Evolutionary conservation across 2,329 filamentous ascomycete genomes (phyloP).

Genomic region (Graphiopsis chlorocephala): DNA sequence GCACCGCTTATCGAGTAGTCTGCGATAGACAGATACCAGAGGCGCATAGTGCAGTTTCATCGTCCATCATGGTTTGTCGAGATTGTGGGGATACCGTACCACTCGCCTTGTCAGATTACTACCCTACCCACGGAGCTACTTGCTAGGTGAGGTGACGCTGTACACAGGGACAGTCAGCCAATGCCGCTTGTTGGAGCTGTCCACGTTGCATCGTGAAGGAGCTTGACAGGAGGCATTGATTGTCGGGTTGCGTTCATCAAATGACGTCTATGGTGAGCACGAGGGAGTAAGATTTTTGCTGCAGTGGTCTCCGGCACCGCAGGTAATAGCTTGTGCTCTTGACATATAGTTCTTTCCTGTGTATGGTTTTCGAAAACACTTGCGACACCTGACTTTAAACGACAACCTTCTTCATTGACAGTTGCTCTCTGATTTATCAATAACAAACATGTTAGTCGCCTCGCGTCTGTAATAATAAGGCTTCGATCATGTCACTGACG

Average conservation of each 20-base stretch:
- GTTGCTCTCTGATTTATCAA: background rate
- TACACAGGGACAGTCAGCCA: background rate
- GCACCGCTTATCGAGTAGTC: background rate
- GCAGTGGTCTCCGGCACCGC: background rate
- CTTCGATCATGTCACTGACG: background rate
- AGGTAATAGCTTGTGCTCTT: background rate
- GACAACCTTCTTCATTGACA: background rate
- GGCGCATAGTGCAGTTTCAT: constrained; percentile 5
- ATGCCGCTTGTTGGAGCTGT: background rate
- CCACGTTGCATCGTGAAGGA: constrained; percentile 13
- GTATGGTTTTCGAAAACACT: background rate
- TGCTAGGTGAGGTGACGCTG: constrained; percentile 2
- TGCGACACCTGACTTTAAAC: background rate
- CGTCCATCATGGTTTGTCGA: background rate
- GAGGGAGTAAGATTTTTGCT: background rate
- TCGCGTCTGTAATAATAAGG: background rate
- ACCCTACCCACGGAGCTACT: constrained; percentile 11
- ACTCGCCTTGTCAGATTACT: background rate
- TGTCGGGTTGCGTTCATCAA: background rate
- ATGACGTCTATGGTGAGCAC: constrained; percentile 9
- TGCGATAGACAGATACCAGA: background rate
- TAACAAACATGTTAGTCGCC: background rate
- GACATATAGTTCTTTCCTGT: background rate
- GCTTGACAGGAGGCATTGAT: background rate
- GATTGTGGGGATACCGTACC: constrained; percentile 1